Base-by-base conservation (phyloP, 2,329 filamentous ascomycete genomes). In the Proliferodiscus dingleyae region DNA sequence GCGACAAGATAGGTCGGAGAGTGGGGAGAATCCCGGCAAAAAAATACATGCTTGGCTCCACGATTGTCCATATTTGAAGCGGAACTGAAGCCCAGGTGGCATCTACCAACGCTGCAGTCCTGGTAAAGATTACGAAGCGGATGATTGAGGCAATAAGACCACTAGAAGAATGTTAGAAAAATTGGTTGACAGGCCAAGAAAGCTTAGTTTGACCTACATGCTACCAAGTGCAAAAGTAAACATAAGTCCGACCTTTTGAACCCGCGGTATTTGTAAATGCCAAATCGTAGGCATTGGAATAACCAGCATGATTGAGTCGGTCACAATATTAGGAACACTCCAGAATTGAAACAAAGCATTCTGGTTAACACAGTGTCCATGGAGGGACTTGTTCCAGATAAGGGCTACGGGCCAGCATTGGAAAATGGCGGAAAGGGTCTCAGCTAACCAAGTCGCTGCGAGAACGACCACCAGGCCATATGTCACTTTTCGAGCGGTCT, bases 141-240 rank as follows among this genome's bases (percentile, higher is more conserved):
- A 30, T 30, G 28, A 30, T n/a, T 8, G 28, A 30, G 15, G 28
- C 28, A 30, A 30, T 30, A 2, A 30, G 9, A n/a, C 28, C 28
- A 11, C 28, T 30, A n/a, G 5, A 10, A 30, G 8, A 30, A 30
- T n/a, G 3, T 1, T 30, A n/a, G 3, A 8, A 13, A 28, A 30
- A n/a, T 11, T 2, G 3, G 10, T n/a, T 18, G n/a, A 22, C 15
- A 24, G 24, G 23, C 36, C 15, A 10, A 13, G 7, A 7, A 24
- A 38, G 6, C n/a, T 38, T 21, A n/a, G 21, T 38, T 18, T 22
- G 3, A 21, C 36, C 15, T 38, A 38, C 36, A 38, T 38, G 9
- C 36, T 38, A n/a, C 36, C 36, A 18, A 38, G 23, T 24, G 23
- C 23, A 24, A 38, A 38, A 22, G 36, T 38, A 15, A 38, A 24